A percentile compares a stretch with the other conserved stretches of the same genome.
phyloP scores from a whole-genome alignment of 768 basidiomycete genomes.

The Pleurotus eryngii region DNA sequence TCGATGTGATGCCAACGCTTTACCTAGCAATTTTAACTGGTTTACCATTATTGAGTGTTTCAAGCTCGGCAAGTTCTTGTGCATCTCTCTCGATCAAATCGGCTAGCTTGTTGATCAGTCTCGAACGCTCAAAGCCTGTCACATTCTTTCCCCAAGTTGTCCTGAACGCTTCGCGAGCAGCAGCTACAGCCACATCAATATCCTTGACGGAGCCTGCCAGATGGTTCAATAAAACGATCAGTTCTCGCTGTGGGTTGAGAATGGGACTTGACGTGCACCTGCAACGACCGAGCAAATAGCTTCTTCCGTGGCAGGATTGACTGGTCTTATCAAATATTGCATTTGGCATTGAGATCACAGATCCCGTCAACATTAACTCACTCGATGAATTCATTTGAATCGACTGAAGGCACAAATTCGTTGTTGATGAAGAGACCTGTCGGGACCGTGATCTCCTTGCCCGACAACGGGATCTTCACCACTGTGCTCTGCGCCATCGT shows the following conservation, averaged over 20 bases:
- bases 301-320: conserved; percentile 83
- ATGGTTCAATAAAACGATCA: background rate
- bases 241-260: background rate
- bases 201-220: conserved; percentile 62
- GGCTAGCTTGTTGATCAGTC: conserved; percentile 80
- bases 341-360: conserved; percentile 17
- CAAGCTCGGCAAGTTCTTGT: conserved; percentile 79
- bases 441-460: conserved; percentile 57
- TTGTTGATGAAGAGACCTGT: conserved; percentile 93
- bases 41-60: conserved; percentile 89
- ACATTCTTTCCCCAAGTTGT: conserved; percentile 89
- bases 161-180: conserved; percentile 79
- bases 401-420: conserved; percentile 76
- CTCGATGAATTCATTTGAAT: conserved; percentile 64
- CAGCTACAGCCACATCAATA: conserved; percentile 79
- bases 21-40: conserved; percentile 56
- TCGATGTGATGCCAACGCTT: background rate
- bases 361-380: conserved; percentile 28
- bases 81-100: conserved; percentile 86
- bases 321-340: conserved; percentile 35
- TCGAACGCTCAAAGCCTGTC: conserved; percentile 78
- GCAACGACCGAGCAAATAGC: conserved; percentile 65
- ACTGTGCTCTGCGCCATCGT: conserved; percentile 43
- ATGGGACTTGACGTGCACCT: conserved; percentile 29
- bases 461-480: conserved; percentile 36